These are phyloP conservation scores for Pseudocercospora musae DNA, from an alignment of 2,329 filamentous ascomycete genomes.

Conservation along the genomic window DNA sequence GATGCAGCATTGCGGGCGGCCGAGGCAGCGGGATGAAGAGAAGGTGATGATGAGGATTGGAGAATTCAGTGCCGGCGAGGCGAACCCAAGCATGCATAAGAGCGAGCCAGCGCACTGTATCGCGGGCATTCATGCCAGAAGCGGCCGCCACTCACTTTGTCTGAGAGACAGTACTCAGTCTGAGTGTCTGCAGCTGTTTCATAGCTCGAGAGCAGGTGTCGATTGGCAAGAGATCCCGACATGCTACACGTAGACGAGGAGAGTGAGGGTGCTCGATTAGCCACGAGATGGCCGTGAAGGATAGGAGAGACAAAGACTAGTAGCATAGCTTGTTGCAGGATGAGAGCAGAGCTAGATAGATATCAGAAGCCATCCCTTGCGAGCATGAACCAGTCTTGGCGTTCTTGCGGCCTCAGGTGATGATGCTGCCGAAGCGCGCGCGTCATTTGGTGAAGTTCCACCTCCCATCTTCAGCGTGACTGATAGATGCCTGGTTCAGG, in stretches of 20 bases:
- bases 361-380: not conserved
- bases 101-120: too few relatives aligned
- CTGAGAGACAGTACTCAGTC: not conserved
- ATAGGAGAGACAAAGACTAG: not conserved
- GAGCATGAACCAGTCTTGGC: not conserved
- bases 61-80: not conserved
- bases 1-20: slow-evolving; percentile 18
- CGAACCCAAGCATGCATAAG: not conserved
- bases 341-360: not conserved
- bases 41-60: not conserved
- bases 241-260: not conserved
- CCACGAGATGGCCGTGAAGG: not conserved
- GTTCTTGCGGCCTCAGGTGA: not conserved
- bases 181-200: not conserved
- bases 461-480: not conserved
- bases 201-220: not conserved
- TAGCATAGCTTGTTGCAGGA: not conserved
- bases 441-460: not conserved
- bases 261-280: not conserved
- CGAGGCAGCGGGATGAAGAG: slow-evolving; percentile 14
- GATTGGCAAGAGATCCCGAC: not conserved
- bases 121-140: not conserved
- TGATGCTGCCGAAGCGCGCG: not conserved
- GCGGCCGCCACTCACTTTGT: not conserved
- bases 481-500: not conserved